Percentiles rank a stretch among this genome's conserved stretches.
These are phyloP conservation scores for Pestalotiopsis sp. DNA, from an alignment of 2,329 filamentous ascomycete genomes.

Conservation along the genomic window DNA sequence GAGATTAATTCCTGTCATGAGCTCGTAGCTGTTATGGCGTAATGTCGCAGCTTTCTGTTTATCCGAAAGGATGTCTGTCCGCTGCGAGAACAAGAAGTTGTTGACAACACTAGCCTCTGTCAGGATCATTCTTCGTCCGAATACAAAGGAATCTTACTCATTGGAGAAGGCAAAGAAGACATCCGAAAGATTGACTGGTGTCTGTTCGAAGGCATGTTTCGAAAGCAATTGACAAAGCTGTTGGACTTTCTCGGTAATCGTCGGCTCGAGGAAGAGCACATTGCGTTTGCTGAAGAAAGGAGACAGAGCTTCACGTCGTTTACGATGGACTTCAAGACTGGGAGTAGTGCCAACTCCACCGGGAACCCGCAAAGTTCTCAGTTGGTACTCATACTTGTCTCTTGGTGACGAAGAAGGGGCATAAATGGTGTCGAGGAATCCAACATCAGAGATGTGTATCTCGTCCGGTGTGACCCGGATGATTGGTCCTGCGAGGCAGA, in stretches of 20 bases:
- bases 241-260: neutral
- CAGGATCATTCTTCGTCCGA: neutral
- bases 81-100: slow-evolving; percentile 26
- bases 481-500: slow-evolving; percentile 25
- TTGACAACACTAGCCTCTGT: slow-evolving; percentile 23
- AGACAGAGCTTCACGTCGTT: slow-evolving; percentile 20
- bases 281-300: slow-evolving; percentile 26
- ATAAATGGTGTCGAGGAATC: slow-evolving; percentile 30
- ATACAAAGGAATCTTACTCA: slow-evolving; percentile 20
- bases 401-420: slow-evolving; percentile 6
- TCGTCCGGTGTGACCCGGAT: slow-evolving; percentile 36
- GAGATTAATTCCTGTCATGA: slow-evolving; percentile 24
- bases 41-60: slow-evolving; percentile 26
- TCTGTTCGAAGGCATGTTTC: neutral
- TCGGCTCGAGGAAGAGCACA: neutral
- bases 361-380: slow-evolving; percentile 2
- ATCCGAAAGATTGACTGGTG: slow-evolving; percentile 24
- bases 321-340: slow-evolving; percentile 16
- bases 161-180: slow-evolving; percentile 26
- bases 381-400: slow-evolving; percentile 6
- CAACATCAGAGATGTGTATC: slow-evolving; percentile 33
- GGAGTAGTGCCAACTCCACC: slow-evolving; percentile 23
- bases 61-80: slow-evolving; percentile 26
- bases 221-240: neutral
- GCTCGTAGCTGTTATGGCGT: slow-evolving; percentile 26